Base-by-base conservation (phyloP, 2,329 filamentous ascomycete genomes). In the Aspergillus neotritici region DNA sequence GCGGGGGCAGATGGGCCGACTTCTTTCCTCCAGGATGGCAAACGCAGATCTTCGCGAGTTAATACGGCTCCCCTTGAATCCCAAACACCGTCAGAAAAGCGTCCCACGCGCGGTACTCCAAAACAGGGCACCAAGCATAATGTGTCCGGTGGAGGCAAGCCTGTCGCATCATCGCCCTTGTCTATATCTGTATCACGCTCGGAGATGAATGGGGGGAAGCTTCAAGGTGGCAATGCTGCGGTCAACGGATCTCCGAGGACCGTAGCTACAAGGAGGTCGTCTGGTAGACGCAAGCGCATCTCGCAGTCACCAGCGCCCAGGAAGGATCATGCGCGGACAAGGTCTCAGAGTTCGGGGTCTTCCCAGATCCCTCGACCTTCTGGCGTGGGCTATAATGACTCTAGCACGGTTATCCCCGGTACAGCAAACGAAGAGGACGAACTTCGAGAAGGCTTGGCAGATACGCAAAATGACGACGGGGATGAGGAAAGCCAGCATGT, bases 1-100 rank as follows among this genome's bases (percentile, higher is more conserved):
- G 78, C 86, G 50, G 78, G 78, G 46, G 87, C 86, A 32, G 86
- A 94, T 21, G 93, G 93, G 0, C 93, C 93, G 15, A 93, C 91
- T 3, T 85, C 86, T 1, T 90, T 94, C 62, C 78, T 85, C 35
- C 73, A 77, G 47, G 74, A 79, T 61, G 80, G 80, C 31, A 74
- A 74, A 52, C 71, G 80, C 47, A 80, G 78, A 63, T 83, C 80
- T 34, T 76, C 78, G 37, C 71, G 80, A 54, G 76, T 78, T 41
- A 69, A 69, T 51, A 49, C 52, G 41, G 59, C 77, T 14, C 74
- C 76, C 11, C 50, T 71, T 40, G 73, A 74, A 34, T 53, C 70
- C 37, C 70, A 72, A 47, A 66, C 71, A 31, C 68, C 69, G 34
- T 72, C 70, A 29, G 69, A 70, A 32, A 71, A 71, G 50, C 65